Conservation (phyloP, 441 rosid species). For the Mallotus repandus region DNA sequence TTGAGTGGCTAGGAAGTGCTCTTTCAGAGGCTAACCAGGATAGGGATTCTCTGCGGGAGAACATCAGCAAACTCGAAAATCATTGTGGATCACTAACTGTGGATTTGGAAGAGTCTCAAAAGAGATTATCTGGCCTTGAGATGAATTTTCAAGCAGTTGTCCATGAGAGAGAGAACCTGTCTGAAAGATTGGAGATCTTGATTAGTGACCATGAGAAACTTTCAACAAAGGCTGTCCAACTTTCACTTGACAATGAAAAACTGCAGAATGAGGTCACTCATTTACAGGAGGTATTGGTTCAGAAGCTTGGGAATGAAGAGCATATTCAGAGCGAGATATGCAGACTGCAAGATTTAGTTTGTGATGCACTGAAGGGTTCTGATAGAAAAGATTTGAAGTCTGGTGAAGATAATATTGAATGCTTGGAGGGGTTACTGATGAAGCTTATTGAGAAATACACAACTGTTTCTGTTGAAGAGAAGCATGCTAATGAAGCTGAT, state of each 20-base stretch:
- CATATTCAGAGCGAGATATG: slow-evolving; percentile 42
- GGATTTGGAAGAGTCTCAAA: slow-evolving; percentile 66
- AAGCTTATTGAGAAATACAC: slow-evolving; percentile 66
- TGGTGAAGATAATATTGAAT: slow-evolving; percentile 49
- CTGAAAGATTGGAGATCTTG: slow-evolving; percentile 62
- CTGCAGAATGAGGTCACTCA: slow-evolving; percentile 50
- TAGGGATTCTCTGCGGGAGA: slow-evolving; percentile 61
- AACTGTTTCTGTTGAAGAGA: slow-evolving; percentile 32
- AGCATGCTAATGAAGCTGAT: slow-evolving; percentile 32
- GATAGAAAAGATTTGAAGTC: slow-evolving; percentile 43
- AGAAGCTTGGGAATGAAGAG: slow-evolving; percentile 55
- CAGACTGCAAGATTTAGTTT: slow-evolving; percentile 59
- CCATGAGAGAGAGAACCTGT: slow-evolving; percentile 55
- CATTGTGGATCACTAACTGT: slow-evolving; percentile 59
- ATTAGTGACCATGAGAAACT: slow-evolving; percentile 46
- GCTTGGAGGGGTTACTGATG: slow-evolving; percentile 65
- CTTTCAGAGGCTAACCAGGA: slow-evolving; percentile 68
- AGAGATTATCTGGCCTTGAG: slow-evolving; percentile 54
- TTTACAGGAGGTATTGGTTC: slow-evolving; percentile 57
- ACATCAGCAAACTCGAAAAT: slow-evolving; percentile 65
- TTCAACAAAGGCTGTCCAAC: slow-evolving; percentile 42
- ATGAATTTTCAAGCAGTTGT: slow-evolving; percentile 51
- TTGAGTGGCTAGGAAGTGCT: slow-evolving; percentile 85
- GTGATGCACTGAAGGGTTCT: slow-evolving; percentile 61
- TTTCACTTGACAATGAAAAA: slow-evolving; percentile 59